These are phyloP conservation scores for Camellia japonica DNA, from an alignment of 148 eudicot genomes.

Conservation along the genomic window DNA sequence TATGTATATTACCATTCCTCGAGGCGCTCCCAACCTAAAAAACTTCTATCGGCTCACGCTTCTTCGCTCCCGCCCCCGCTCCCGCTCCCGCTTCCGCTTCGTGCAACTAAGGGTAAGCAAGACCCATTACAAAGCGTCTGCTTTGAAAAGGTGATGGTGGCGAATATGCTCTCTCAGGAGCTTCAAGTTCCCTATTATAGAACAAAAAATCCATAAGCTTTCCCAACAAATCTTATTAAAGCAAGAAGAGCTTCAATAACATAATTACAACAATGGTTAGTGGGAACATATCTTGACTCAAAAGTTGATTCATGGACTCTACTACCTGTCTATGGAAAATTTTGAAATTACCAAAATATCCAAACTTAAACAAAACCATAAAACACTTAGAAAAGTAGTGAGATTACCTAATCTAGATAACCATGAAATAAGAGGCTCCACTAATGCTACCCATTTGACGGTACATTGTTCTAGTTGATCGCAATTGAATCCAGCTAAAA, in stretches of 20 bases:
- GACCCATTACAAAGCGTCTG: slow-evolving; percentile 21
- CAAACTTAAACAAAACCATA: too few species aligned
- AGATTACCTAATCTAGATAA: too few species aligned
- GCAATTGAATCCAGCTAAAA: too few species aligned
- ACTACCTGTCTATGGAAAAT: not conserved
- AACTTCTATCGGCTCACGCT: too few species aligned
- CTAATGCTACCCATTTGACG: too few species aligned
- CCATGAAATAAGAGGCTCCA: too few species aligned
- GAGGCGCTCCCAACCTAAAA: too few species aligned
- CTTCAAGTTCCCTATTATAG: slow-evolving; percentile 36
- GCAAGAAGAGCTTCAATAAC: not conserved
- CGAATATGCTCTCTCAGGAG: slow-evolving; percentile 22
- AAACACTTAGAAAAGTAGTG: too few species aligned
- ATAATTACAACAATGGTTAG: not conserved
- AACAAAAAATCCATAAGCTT: slow-evolving; percentile 15
- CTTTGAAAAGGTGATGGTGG: slow-evolving; percentile 26
- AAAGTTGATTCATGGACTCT: not conserved
- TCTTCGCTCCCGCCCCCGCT: too few species aligned
- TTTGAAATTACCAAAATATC: not conserved
- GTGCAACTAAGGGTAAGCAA: slow-evolving; percentile 10
- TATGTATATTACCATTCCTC: too few species aligned
- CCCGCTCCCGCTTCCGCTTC: too few species aligned
- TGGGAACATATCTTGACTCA: not conserved
- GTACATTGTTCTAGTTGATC: too few species aligned
- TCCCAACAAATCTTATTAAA: slow-evolving; percentile 10